These are phyloP conservation scores for Lasiosphaeria hispida DNA, from an alignment of 495 filamentous ascomycete species.

Conservation along the genomic window DNA sequence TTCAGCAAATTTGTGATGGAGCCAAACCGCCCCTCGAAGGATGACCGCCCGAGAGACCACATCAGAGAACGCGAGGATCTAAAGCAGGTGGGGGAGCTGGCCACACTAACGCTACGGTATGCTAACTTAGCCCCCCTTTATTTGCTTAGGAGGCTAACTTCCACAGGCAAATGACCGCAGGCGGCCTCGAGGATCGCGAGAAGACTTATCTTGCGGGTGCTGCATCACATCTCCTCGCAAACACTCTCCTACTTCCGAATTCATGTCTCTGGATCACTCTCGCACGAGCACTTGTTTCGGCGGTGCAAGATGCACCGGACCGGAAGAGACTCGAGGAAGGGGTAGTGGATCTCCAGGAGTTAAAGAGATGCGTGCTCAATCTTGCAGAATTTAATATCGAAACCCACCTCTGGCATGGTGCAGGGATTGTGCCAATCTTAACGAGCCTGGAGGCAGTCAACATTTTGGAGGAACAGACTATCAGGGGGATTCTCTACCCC, in stretches of 20 bases:
- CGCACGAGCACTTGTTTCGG: constrained; percentile 18
- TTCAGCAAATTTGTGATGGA: not conserved
- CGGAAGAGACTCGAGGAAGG: constrained; percentile 16
- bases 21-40: not conserved
- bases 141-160: constrained; percentile 5
- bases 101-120: constrained; percentile 31
- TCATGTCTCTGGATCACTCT: constrained; percentile 21
- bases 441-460: constrained; percentile 21
- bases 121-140: not conserved
- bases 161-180: constrained; percentile 32
- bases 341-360: constrained; percentile 13
- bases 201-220: constrained; percentile 33
- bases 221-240: constrained; percentile 20
- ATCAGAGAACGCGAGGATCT: constrained; percentile 14
- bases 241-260: constrained; percentile 19
- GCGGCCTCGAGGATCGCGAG: constrained; percentile 34
- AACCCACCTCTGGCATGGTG: constrained; percentile 11
- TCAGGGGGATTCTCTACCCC: constrained; percentile 10
- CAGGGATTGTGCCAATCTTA: constrained; percentile 17
- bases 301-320: constrained; percentile 11
- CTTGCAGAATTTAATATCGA: too few relatives aligned
- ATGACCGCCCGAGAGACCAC: constrained; percentile 9
- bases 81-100: constrained; percentile 29
- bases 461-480: constrained; percentile 8
- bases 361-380: not conserved